Base-by-base conservation (phyloP, 2,329 filamentous ascomycete species). In the Penicillium sp. region DNA sequence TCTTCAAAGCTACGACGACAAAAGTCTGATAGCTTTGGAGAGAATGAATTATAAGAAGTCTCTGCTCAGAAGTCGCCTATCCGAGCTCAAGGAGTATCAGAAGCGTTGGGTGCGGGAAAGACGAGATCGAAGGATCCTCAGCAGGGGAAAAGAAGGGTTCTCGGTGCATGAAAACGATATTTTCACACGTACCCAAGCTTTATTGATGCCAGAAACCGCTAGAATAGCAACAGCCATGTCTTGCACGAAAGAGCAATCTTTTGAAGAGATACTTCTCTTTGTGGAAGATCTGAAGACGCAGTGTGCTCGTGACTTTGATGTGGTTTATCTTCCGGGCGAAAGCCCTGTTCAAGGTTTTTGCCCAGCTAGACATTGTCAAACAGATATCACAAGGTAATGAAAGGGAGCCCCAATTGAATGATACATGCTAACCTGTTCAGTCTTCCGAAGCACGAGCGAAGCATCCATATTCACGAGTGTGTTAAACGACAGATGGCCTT, bases 131-230 rank as follows among this genome's bases (percentile, higher is more conserved):
- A 58, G 52, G 49, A 61, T 65, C 26, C 58, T 65, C 9, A 61
- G 49, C 11, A 59, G 54, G 43, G 57, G 55, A 31, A 63, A 61
- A 54, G 45, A 56, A 39, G 37, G 60, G 47, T 45, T 3, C 2
- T 47, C 52, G 37, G 47, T 39, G 11, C 29, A 8, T 31, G 44
- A 57, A 9, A 56, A 51, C 6, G 46, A 63, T 33, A 47, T 56
- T 53, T 58, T 24, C 31, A 64, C 59, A 31, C 60, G 56, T 27
- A 52, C 51, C 29, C 52, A 63, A 51, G 43, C 54, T 22, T 57
- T 63, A 8, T 50, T 66, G 26, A 66, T 66, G 52, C 57, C 60
- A n/a, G 57, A 66, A 33, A 24, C 57, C 27, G 55, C 52, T 11
- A 47, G 51, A 44, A 56, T 66, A 31, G 49, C 54, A 47, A 43